Percentiles rank a stretch among this genome's conserved stretches.
phyloP scores from a whole-genome alignment of 2,329 filamentous ascomycete species.

The Penicillium olsonii region DNA sequence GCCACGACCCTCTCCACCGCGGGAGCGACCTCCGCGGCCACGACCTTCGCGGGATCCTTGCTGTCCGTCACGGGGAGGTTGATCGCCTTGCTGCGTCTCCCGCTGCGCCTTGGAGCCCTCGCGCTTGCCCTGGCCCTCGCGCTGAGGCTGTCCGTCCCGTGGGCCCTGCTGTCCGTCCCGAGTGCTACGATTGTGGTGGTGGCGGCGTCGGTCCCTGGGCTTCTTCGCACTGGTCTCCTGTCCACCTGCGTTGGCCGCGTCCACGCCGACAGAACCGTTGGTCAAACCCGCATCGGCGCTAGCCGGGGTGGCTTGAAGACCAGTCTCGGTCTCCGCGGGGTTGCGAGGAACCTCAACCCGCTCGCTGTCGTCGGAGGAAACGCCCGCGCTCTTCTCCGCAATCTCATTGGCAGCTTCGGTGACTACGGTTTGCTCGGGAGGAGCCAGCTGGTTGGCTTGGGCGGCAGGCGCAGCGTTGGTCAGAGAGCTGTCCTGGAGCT shows the following conservation, averaged over 20 bases:
- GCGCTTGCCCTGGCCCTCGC: not conserved
- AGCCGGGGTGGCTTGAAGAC: slow-evolving; percentile 62
- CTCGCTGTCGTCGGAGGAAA: slow-evolving; percentile 57
- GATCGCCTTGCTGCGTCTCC: not conserved
- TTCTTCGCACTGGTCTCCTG: slow-evolving; percentile 44
- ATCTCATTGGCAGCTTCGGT: slow-evolving; percentile 46
- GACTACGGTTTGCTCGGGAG: slow-evolving; percentile 44
- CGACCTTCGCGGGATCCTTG: slow-evolving; percentile 15
- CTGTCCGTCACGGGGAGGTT: not conserved
- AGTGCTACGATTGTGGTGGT: not conserved
- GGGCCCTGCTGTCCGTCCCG: too few species aligned
- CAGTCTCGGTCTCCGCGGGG: slow-evolving; percentile 71
- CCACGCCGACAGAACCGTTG: slow-evolving; percentile 56
- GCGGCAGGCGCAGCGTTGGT: slow-evolving; percentile 49
- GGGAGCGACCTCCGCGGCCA: slow-evolving; percentile 36
- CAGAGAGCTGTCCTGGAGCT: slow-evolving; percentile 54
- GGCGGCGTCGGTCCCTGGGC: slow-evolving; percentile 36
- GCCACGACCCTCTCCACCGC: slow-evolving; percentile 26
- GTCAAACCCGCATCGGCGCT: slow-evolving; percentile 61
- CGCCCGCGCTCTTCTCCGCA: slow-evolving; percentile 59
- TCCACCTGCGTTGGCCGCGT: slow-evolving; percentile 41
- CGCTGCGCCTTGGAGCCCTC: not conserved
- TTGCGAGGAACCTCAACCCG: slow-evolving; percentile 78
- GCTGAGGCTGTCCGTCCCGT: slow-evolving; percentile 13
- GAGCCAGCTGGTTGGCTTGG: slow-evolving; percentile 28